Evolutionary conservation across 129 eudicot genomes (phyloP), one percentile per base, ranked within the genome.

Genomic region (Rutidosis leptorrhynchoides): DNA sequence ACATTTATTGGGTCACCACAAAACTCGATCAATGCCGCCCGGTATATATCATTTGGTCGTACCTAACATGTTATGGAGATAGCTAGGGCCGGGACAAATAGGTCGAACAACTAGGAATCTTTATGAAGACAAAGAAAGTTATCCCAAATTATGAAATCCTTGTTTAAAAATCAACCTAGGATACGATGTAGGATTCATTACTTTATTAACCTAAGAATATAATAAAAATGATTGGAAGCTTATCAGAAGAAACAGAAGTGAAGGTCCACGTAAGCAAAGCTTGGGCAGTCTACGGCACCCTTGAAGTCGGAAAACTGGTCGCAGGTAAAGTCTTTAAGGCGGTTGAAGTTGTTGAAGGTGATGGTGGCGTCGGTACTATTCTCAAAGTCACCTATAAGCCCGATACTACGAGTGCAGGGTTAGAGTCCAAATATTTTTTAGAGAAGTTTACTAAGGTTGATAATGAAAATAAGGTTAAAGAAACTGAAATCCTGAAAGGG

Each of bases 391-490:
- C 64, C 19, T 68, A 73, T 1, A 22, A 12, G 28, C 83, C 83
- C 0, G 79, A 76, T 79, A 79, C 30, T 40, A 17, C 8, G 4
- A 57, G 56, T 69, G 69, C 62, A 62, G 71, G 66, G 32, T 61
- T 30, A 15, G 80, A 79, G 1, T 56, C 77, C 25, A 7, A 64
- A 0, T 48, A 23, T 43, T 84, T 51, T 77, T 75, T 61, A 45
- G 91, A 88, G 73, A 82, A 82, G 79, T 82, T 82, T 67, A 73
- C 72, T 0, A 84, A 77, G 77, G 70, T 88, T 0, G 88, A 84
- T 35, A 23, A 88, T 15, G 84, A 78, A 51, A 88, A 70, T 15
- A 74, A 56, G 60, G 69, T 74, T 54, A 87, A 82, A 69, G 84
- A 70, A 59, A 21, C 77, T 7, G 86, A 84, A 74, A 69, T 77